A percentile compares a stretch with the other conserved stretches of the same genome.
Conservation (phyloP, 2,329 filamentous ascomycete genomes). For the Cordyceps sp. region DNA sequence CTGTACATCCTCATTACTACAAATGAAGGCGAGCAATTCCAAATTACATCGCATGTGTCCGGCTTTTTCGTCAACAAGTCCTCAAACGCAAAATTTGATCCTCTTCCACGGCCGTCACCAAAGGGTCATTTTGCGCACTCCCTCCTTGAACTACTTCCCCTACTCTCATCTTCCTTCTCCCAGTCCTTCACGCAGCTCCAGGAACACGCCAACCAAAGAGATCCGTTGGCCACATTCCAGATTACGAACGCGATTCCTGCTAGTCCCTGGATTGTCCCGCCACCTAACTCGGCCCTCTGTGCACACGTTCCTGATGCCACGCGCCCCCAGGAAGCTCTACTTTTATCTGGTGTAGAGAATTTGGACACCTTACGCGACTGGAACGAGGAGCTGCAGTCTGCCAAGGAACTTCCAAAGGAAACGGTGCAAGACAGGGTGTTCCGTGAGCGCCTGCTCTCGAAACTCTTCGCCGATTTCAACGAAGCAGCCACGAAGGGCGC, state of each 20-base stretch:
- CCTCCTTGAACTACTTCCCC: slow-evolving; percentile 59
- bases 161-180: slow-evolving; percentile 72
- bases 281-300: slow-evolving; percentile 44
- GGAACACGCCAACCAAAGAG: slow-evolving; percentile 68
- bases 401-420: slow-evolving; percentile 83
- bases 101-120: slow-evolving; percentile 59
- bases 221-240: slow-evolving; percentile 84
- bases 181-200: slow-evolving; percentile 62
- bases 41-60: slow-evolving; percentile 83
- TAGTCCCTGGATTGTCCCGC: slow-evolving; percentile 78
- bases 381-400: slow-evolving; percentile 98
- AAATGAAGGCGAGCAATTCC: slow-evolving; percentile 85
- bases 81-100: slow-evolving; percentile 89
- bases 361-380: slow-evolving; percentile 90
- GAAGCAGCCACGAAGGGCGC: slow-evolving; percentile 87
- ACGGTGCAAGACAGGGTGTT: slow-evolving; percentile 92
- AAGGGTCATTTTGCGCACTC: slow-evolving; percentile 75
- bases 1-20: slow-evolving; percentile 81
- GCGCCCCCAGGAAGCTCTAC: slow-evolving; percentile 79
- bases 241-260: slow-evolving; percentile 89
- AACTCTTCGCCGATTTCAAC: slow-evolving; percentile 95
- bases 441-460: slow-evolving; percentile 81
- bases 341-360: slow-evolving; percentile 82
- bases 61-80: slow-evolving; percentile 97
- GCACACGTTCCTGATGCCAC: slow-evolving; percentile 71